Evolutionary conservation across 257 asterid species (phyloP).

Genomic region (Plectranthus barbatus): DNA sequence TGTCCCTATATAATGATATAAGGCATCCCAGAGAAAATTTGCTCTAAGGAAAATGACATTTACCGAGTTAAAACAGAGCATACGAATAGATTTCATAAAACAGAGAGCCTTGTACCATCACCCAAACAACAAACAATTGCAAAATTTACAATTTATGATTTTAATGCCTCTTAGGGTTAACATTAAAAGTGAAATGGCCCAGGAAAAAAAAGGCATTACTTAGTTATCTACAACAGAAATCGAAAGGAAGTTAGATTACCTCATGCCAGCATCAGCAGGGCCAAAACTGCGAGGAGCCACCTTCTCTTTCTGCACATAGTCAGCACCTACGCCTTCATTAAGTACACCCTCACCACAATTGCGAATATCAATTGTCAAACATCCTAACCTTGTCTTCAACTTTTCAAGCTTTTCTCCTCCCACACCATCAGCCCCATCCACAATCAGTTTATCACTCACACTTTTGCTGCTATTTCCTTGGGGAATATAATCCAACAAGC

Average conservation of each 20-base stretch:
- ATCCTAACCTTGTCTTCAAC: constrained; percentile 40
- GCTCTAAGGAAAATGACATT: not conserved
- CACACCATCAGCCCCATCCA: constrained; percentile 92
- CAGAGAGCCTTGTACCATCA: constrained; percentile 5
- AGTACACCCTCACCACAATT: constrained; percentile 75
- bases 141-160: not conserved
- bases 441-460: constrained; percentile 44
- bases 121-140: not conserved
- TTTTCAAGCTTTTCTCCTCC: constrained; percentile 79
- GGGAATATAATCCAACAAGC: constrained; percentile 64
- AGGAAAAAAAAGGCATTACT: not conserved
- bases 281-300: constrained; percentile 69
- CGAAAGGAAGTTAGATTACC: constrained; percentile 39
- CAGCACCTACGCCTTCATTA: constrained; percentile 95
- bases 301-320: constrained; percentile 94
- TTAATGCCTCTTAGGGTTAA: not conserved
- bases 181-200: not conserved
- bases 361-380: constrained; percentile 60
- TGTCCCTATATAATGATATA: not conserved
- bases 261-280: constrained; percentile 50
- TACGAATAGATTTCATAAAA: not conserved
- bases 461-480: constrained; percentile 25
- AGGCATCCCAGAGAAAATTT: not conserved
- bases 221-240: not conserved
- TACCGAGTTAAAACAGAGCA: constrained; percentile 4